A percentile compares a stretch with the other conserved stretches of the same genome.
These are phyloP conservation scores for Tolypocladium tropicale DNA, from an alignment of 2,329 filamentous ascomycete genomes.

Conservation along the genomic window DNA sequence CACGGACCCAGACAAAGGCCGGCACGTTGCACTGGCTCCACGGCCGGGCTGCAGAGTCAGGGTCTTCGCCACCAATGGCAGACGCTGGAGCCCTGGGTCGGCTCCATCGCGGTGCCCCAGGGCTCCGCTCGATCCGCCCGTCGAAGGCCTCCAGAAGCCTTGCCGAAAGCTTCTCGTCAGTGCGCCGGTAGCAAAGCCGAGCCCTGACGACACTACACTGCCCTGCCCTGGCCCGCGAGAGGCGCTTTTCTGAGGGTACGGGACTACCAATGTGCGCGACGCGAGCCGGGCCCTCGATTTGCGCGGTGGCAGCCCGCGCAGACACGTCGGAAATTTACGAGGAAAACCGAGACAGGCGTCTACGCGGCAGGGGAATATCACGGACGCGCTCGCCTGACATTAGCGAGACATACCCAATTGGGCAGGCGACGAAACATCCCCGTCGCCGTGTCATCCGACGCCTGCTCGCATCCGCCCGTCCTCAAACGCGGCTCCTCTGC, in stretches of 20 bases:
- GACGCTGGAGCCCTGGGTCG: background rate
- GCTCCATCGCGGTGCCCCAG: background rate
- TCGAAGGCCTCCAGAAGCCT: background rate
- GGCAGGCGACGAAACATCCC: background rate
- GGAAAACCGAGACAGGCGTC: no score
- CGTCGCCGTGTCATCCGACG: background rate
- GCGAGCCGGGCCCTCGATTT: background rate
- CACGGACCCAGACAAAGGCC: background rate
- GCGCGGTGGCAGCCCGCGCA: background rate
- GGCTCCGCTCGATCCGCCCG: background rate
- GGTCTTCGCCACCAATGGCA: background rate
- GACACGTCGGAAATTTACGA: background rate
- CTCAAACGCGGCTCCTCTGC: background rate
- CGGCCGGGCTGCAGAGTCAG: background rate
- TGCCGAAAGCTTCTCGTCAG: background rate
- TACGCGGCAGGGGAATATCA: no score
- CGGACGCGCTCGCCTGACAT: background rate
- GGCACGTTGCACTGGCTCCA: background rate
- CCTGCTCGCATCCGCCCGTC: background rate
- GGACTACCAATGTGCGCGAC: no score
- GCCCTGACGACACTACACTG: background rate
- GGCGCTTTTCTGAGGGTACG: background rate
- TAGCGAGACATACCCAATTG: background rate
- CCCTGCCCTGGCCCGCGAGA: background rate
- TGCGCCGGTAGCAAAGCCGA: background rate